These are phyloP conservation scores for Purshia tridentata DNA, from an alignment of 306 rosid genomes.

Conservation along the genomic window DNA sequence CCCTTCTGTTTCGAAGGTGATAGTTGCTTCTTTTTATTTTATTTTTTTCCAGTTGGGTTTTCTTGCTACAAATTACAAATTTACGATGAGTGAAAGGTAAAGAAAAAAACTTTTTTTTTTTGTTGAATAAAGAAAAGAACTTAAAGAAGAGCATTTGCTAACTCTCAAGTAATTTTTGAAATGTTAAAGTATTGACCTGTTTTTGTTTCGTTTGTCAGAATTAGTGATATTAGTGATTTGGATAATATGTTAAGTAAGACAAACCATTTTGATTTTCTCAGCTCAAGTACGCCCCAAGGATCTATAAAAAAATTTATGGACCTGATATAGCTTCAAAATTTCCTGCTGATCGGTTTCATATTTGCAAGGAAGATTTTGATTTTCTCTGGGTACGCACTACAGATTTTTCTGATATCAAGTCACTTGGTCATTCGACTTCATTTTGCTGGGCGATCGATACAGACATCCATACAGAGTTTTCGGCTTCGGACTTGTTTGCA, in stretches of 20 bases:
- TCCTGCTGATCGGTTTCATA: conserved; percentile 54
- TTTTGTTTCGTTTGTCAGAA: not conserved
- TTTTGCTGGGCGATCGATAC: conserved; percentile 63
- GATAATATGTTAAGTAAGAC: not conserved
- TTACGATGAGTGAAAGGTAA: not conserved
- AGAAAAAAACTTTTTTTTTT: not conserved
- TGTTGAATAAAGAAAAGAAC: not conserved
- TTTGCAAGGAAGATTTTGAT: conserved; percentile 72
- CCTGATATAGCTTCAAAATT: conserved; percentile 52
- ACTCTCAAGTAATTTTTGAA: not conserved
- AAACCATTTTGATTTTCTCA: conserved; percentile 27
- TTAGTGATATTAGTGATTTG: not conserved
- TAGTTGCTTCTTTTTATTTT: too few species aligned
- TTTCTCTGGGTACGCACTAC: conserved; percentile 81
- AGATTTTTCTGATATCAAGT: conserved; percentile 57
- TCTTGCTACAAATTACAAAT: too few species aligned
- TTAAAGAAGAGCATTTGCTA: too few species aligned
- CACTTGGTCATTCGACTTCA: conserved; percentile 71
- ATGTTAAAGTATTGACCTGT: not conserved
- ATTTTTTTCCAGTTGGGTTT: not conserved
- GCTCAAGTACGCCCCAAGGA: conserved; percentile 82
- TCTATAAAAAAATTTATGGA: conserved; percentile 55
- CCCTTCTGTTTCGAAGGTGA: not conserved
- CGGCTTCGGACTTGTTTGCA: conserved; percentile 42
- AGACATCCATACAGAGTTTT: conserved; percentile 14